Conservation (phyloP, 495 filamentous ascomycete species). For the Podospora bellae-mahoneyi region DNA sequence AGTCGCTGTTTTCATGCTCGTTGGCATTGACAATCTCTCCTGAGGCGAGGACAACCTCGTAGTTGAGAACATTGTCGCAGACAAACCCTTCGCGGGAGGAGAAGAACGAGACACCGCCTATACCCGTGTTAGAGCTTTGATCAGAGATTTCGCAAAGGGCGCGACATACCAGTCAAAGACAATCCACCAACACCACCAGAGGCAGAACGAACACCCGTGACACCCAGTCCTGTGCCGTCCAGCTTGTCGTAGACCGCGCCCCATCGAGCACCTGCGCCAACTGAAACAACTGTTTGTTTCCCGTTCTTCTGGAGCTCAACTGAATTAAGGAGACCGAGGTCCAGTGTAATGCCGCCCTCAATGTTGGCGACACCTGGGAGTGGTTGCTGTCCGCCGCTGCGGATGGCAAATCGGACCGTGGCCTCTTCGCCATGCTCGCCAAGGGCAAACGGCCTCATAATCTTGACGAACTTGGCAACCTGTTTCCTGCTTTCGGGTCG, state of each 20-base stretch:
- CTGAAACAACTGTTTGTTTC: background rate
- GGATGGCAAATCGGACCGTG: background rate
- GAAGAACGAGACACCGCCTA: background rate
- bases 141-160: background rate
- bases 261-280: background rate
- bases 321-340: background rate
- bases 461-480: slow-evolving; percentile 3
- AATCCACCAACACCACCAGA: background rate
- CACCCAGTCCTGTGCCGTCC: background rate
- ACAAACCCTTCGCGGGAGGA: slow-evolving; percentile 1
- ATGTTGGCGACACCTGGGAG: background rate
- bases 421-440: background rate
- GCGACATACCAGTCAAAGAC: background rate
- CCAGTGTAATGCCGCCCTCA: background rate
- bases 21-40: background rate
- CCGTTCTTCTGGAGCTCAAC: background rate
- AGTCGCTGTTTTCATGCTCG: background rate
- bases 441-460: background rate
- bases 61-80: slow-evolving; percentile 6
- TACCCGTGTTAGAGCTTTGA: background rate
- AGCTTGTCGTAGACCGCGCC: slow-evolving; percentile 3
- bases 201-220: background rate
- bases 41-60: background rate
- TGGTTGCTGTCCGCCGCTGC: background rate
- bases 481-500: background rate